A percentile compares a stretch with the other conserved stretches of the same genome.
These are phyloP conservation scores for Melaleuca alternifolia DNA, from an alignment of 345 rosid species.

Conservation along the genomic window DNA sequence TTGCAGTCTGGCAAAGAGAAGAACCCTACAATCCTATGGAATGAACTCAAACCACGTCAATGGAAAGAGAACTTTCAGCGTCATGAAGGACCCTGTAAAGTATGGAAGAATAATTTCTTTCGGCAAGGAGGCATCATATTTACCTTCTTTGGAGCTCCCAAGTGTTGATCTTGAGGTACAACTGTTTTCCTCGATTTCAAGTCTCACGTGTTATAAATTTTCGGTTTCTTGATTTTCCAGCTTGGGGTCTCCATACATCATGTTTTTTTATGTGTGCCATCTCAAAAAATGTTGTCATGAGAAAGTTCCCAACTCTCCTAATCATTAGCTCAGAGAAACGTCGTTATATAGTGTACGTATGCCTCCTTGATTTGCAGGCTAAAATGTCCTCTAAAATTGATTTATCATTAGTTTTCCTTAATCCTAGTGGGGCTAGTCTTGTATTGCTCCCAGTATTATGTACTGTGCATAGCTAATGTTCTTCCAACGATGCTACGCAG, in stretches of 20 bases:
- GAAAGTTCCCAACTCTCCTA: not conserved
- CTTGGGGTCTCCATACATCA: not conserved
- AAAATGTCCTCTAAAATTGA: not conserved
- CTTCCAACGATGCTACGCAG: conserved; percentile 3
- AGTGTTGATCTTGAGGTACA: conserved; percentile 26
- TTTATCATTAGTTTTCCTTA: not conserved
- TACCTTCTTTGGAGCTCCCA: conserved; percentile 41
- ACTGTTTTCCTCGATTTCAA: not conserved
- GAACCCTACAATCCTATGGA: no score
- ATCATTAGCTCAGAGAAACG: not conserved
- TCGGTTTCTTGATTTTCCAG: not conserved
- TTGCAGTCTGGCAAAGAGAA: no score
- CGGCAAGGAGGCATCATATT: conserved; percentile 33
- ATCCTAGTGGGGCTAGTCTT: not conserved
- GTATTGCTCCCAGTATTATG: not conserved
- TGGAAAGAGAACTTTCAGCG: conserved; percentile 10
- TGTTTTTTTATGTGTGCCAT: not conserved
- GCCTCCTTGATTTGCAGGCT: not conserved
- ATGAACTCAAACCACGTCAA: conserved; percentile 17
- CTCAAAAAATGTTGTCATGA: not conserved
- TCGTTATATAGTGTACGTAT: not conserved
- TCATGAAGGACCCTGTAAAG: conserved; percentile 24
- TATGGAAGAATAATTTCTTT: conserved; percentile 64
- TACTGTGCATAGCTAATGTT: not conserved
- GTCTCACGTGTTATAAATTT: not conserved